Conservation (phyloP, 2,329 filamentous ascomycete genomes). For the Penicillium concentricum region DNA sequence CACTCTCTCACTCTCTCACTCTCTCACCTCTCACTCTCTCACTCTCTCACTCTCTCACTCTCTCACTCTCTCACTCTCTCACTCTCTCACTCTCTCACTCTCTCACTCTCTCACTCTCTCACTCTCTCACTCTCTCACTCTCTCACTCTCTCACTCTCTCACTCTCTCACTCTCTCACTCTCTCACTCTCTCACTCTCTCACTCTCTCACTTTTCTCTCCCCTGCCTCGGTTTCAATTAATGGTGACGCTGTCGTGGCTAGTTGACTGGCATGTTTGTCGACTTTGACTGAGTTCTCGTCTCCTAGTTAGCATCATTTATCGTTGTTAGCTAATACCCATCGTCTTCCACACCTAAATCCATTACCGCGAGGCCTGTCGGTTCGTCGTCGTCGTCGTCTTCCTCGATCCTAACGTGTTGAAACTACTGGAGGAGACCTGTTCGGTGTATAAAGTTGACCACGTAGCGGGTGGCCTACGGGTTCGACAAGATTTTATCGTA, state of each 20-base stretch:
- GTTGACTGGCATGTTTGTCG: not conserved
- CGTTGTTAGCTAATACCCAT: not conserved
- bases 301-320: not conserved
- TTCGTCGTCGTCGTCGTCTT: no score
- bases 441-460: no score
- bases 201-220: not conserved
- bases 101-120: accelerated
- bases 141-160: accelerated
- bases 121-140: accelerated
- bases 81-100: accelerated
- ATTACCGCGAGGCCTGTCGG: no score
- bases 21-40: no score
- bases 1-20: not conserved
- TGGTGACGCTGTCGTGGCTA: not conserved
- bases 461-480: no score
- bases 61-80: accelerated
- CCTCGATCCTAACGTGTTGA: no score
- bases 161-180: not conserved
- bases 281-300: not conserved
- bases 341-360: no score
- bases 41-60: no score
- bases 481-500: no score
- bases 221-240: not conserved
- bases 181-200: not conserved
- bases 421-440: no score